phyloP scores from a whole-genome alignment of 2,329 filamentous ascomycete species.

The Pseudogymnoascus sp. region DNA sequence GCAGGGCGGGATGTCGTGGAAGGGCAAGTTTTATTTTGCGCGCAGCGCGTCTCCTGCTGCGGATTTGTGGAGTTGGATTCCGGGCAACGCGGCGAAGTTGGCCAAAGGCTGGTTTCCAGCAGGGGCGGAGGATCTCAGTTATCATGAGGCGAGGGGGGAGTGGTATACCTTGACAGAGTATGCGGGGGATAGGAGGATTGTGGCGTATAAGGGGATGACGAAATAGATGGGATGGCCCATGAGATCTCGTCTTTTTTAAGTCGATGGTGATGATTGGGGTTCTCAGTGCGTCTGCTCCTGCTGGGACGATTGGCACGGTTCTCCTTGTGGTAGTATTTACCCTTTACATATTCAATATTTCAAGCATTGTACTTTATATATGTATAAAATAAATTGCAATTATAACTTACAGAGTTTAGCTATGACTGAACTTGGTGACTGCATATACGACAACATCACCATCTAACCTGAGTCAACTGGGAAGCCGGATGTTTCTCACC shows the following conservation, averaged over 20 bases:
- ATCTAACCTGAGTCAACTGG: neutral
- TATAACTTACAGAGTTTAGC: neutral
- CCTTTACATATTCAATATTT: neutral
- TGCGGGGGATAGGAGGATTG: slow-evolving; percentile 4
- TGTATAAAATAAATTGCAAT: neutral
- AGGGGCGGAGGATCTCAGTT: slow-evolving; percentile 29
- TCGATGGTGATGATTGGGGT: neutral
- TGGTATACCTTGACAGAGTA: slow-evolving; percentile 17
- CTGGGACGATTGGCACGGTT: neutral
- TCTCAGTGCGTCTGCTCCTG: neutral
- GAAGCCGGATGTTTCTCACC: neutral
- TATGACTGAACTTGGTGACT: neutral
- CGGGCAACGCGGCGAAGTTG: slow-evolving; percentile 21
- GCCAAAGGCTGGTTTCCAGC: slow-evolving; percentile 21
- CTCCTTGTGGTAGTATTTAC: neutral
- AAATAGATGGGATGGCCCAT: neutral
- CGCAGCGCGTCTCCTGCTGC: slow-evolving; percentile 22
- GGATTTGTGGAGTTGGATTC: slow-evolving; percentile 28
- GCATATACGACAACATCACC: neutral
- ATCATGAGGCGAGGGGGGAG: slow-evolving; percentile 21
- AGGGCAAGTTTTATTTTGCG: slow-evolving; percentile 28
- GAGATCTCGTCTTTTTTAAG: neutral
- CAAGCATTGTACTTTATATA: neutral
- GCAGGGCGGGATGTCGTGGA: slow-evolving; percentile 28
- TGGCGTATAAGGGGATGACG: neutral